Evolutionary conservation across 495 filamentous ascomycete species (phyloP), one percentile per base, ranked within the genome.

Genomic region (Recurvomyces mirabilis): DNA sequence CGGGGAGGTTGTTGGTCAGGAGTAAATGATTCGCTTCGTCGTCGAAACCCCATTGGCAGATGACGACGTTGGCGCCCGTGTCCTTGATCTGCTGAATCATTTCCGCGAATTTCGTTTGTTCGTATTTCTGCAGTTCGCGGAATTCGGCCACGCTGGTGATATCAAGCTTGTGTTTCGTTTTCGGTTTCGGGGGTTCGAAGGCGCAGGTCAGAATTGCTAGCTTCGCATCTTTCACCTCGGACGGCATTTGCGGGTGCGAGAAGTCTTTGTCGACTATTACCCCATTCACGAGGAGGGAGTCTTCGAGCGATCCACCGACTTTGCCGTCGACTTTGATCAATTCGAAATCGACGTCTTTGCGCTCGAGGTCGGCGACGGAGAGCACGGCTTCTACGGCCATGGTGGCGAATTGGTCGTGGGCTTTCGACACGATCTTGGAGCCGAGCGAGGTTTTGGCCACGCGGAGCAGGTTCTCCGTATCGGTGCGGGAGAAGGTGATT

Each of bases 191-290:
- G n/a, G 91, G 91, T 68, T 99, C 91, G 63, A 99, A 96, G 1
- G 91, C 87, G 61, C 91, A 99, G 32, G 91, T 99, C 34, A 99
- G 70, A 56, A 99, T 96, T 30, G 91, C 91, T 56, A 99, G 73
- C 68, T 95, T 96, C 54, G 93, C 91, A 65, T 99, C 84, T 42
- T 67, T 71, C 41, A 99, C 89, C 63, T 94, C 82, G 38, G 79
- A 79, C 21, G 91, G 91, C 91, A 99, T 99, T 64, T 99, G 91
- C 13, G 91, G 93, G 65, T 99, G 91, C 24, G 91, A 99, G 69
- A 99, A 96, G 64, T 99, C 91, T 68, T 99, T 99, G 72, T 99
- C 91, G 59, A 99, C 75, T 58, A 99, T 91, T 30, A 99, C 91
- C 62, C 91, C 91, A 67, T 95, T 87, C 43, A 99, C 88, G 26